These are phyloP conservation scores for Vinca minor DNA, from an alignment of 257 asterid genomes.

Conservation along the genomic window DNA sequence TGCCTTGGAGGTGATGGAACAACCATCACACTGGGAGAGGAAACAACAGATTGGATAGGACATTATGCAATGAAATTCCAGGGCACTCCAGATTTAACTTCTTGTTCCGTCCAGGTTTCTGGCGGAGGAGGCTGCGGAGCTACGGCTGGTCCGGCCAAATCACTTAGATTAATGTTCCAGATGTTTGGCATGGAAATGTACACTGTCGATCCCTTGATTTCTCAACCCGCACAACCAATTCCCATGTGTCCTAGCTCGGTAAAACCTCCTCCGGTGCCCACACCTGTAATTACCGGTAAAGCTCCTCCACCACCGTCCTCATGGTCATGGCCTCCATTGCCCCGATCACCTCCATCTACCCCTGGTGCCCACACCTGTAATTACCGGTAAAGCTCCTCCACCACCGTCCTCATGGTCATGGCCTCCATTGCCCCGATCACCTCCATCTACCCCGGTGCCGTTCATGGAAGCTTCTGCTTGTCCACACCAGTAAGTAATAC, in stretches of 20 bases:
- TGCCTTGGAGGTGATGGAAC: constrained; percentile 76
- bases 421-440: constrained; percentile 24
- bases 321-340: constrained; percentile 14
- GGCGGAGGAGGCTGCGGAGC: constrained; percentile 48
- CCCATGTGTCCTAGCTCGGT: constrained; percentile 47
- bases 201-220: constrained; percentile 61
- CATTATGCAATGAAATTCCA: constrained; percentile 52
- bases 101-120: constrained; percentile 58
- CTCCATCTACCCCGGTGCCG: constrained; percentile 40
- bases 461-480: constrained; percentile 70
- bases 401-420: neutral
- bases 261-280: constrained; percentile 21
- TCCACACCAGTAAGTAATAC: constrained; percentile 56
- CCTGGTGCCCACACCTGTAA: constrained; percentile 9
- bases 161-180: constrained; percentile 39
- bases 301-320: constrained; percentile 10
- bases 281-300: constrained; percentile 2
- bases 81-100: constrained; percentile 59
- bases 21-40: constrained; percentile 45
- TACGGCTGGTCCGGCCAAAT: constrained; percentile 47
- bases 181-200: constrained; percentile 66
- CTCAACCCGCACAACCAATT: constrained; percentile 70
- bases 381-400: constrained; percentile 10
- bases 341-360: constrained; percentile 30
- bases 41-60: constrained; percentile 71